Base-by-base conservation (phyloP, 345 rosid genomes). In the Brassica carinata region DNA sequence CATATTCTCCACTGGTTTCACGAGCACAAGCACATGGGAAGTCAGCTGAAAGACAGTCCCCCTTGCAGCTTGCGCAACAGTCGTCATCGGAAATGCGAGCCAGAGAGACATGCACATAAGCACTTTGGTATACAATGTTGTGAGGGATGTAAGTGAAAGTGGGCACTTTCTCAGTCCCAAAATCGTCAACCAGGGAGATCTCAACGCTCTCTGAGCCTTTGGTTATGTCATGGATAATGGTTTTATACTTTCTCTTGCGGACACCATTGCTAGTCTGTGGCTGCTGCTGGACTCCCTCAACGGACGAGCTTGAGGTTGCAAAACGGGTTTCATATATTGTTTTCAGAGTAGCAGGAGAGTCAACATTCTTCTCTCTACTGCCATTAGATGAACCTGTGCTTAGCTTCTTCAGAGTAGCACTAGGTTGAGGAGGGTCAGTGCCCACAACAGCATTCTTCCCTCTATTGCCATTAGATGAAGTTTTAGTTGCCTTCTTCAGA, bases 1-100 rank as follows among this genome's bases (percentile, higher is more conserved):
- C 96, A 85, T 87, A 94, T 68, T 90, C 98, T 53, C 97, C 98
- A 43, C 89, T 84, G 53, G 98, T 94, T 83, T 92, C 97, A 69
- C 88, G 85, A 68, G 96, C 90, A 84, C 97, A 94, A 1, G 87
- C 84, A 83, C 97, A 94, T 3, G 98, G 91, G 64, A 92, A 5
- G 8, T 29, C 40, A 19, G 81, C 71, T 15, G 89, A 86, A 68
- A 94, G 92, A 82, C 98, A 94, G 72, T 94, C 84, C 27, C 98
- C 92, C 13, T 81, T 82, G 83, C 98, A 94, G 70, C 84, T 67
- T 2, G 84, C 81, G 62, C 98, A 94, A 73, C 93, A 92, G 69
- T 89, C 90, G 55, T 87, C 91, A 34, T 94, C 96, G 1, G 93
- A 80, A 38, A 92, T 90, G 62, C 98, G 86, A 69, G 96, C 93